Base-by-base conservation (phyloP, 331 rosid genomes). In the Stylosanthes scabra region DNA sequence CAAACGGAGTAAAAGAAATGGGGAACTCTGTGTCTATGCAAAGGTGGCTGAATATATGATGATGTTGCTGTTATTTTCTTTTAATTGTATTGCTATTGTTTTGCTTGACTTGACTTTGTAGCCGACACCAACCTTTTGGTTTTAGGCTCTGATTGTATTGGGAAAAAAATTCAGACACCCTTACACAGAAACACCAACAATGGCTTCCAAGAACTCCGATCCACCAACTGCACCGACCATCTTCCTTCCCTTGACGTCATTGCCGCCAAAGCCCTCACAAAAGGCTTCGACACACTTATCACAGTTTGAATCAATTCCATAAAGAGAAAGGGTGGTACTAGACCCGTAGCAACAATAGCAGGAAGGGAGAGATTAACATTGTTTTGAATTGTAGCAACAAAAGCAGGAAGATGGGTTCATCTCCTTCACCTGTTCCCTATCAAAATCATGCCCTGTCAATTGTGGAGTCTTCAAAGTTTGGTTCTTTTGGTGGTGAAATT, bases 241-340 rank as follows among this genome's bases (percentile, higher is more conserved):
- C 81, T 84, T 8, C 84, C 81, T 28, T 56, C 86, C 12, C 54
- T 70, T 12, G 96, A 87, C 7, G 95, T 84, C 39, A 37, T 83
- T 10, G 97, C 96, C 13, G 75, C 83, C 14, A 84, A 87, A 51
- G 97, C 96, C 9, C 82, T 87, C 51, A 88, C 65, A 79, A 87
- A 88, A 55, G 91, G 97, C 8, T 94, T 81, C 62, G 97, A 94
- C 20, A 87, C 93, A 5, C 81, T 94, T 2, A 81, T 91, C 6
- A 88, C 96, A 0, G 97, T 94, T 2, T 85, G 97, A 7, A 91
- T 87, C 0, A 94, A 88, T 65, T 96, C 99, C 55, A 74, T 90
- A 11, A 94, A 90, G 74, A 97, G 99, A 16, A 94, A 94, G 72
- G 85, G n/a, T n/a, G n/a, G n/a, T n/a, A n/a, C n/a, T n/a, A n/a